Base-by-base conservation (phyloP, 177 flowering plant genomes). In the Vitis hybrid region DNA sequence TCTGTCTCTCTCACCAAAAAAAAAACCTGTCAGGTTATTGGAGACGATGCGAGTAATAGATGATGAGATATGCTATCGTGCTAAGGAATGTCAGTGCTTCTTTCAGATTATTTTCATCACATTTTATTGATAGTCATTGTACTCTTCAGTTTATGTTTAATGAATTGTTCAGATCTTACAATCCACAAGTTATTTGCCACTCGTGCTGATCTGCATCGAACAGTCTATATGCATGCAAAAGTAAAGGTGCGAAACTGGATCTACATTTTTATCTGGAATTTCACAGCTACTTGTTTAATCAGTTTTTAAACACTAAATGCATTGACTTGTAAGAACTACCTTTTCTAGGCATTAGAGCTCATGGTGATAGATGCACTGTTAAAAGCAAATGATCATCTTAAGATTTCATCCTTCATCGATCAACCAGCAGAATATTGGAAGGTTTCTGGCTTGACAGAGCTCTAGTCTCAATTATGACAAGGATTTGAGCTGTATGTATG, bases 221-320 rank as follows among this genome's bases (percentile, higher is more conserved):
- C 95, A 12, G 97, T 90, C 52, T 93, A 91, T 75, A 90, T 88
- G 26, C 94, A 93, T 83, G 86, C 95, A 58, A 91, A 91, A 91
- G 95, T 91, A 29, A 89, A 93, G 98, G 98, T 93, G 22, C 10
- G 10, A 16, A 68, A 14, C 50, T 22, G 48, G 56, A 59, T 56
- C 53, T 15, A 39, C 16, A 26, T n/a, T 51, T 10, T 39, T 21
- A 15, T 16, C 31, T 29, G 45, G 10, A 51, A 18, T 11, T 5
- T 53, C 49, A 51, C 8, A 60, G 12, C 39, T 26, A 11, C 62
- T 22, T 60, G 51, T 56, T 13, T 56, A 58, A 52, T 58, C 51
- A 33, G n/a, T 50, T 56, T 33, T 58, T 14, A 2, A 22, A 29
- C 50, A 33, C n/a, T 59, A 18, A 51, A 69, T 10, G 56, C 11